phyloP scores from a whole-genome alignment of 73 alveolate genomes.

The Blepharisma stoltei region DNA sequence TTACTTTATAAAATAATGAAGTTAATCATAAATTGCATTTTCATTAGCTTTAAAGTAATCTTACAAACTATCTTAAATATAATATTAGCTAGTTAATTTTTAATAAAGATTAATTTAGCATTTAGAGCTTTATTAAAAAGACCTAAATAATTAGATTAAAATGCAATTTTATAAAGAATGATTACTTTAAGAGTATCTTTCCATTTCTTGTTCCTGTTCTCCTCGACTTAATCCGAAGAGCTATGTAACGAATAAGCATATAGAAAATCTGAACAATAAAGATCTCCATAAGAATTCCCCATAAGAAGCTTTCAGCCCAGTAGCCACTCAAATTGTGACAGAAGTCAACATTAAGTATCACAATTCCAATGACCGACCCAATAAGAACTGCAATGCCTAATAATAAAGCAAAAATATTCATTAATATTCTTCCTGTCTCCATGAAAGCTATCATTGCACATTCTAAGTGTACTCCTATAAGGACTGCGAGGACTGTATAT shows the following conservation, averaged over 20 bases:
- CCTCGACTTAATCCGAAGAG: no score
- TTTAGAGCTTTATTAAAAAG: no score
- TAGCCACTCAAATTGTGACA: constrained; percentile 1
- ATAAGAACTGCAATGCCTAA: not conserved
- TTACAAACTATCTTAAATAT: no score
- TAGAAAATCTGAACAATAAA: not conserved
- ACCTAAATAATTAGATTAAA: no score
- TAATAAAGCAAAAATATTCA: not conserved
- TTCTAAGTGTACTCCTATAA: not conserved
- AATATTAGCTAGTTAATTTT: no score
- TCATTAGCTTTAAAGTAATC: no score
- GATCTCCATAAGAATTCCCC: constrained; percentile 9
- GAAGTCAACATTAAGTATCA: not conserved
- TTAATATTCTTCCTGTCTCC: not conserved
- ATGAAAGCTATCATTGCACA: not conserved
- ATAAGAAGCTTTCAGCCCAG: not conserved
- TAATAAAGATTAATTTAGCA: no score
- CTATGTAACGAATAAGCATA: not conserved
- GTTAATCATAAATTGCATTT: no score
- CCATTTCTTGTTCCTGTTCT: no score
- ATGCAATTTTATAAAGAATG: no score
- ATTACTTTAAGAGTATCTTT: no score
- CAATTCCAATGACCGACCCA: constrained; percentile 1
- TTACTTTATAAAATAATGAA: no score
- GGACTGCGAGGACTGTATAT: constrained; percentile 4